These are phyloP conservation scores for Quercus ilex DNA, from an alignment of 306 rosid species.

Conservation along the genomic window DNA sequence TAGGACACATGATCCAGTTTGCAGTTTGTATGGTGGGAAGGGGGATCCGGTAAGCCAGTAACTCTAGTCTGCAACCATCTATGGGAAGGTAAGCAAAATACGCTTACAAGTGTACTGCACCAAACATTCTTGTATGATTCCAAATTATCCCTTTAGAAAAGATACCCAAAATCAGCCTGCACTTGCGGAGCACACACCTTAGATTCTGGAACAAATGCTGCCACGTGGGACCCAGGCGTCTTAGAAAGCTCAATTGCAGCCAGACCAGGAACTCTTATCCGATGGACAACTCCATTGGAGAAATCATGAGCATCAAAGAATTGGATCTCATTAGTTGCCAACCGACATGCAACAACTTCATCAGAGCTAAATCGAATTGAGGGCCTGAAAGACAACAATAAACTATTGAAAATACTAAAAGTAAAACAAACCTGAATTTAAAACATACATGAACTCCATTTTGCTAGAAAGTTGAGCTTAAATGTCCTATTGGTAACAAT, in stretches of 20 bases:
- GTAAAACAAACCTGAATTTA: not conserved
- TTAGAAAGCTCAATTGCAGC: slow-evolving; percentile 77
- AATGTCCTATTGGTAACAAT: not conserved
- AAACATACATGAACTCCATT: not conserved
- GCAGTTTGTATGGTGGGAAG: not conserved
- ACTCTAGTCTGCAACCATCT: not conserved
- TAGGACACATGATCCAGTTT: not conserved
- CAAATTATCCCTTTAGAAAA: slow-evolving; percentile 11
- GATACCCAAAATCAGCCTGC: slow-evolving; percentile 2
- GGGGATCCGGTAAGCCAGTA: not conserved
- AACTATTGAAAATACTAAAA: not conserved
- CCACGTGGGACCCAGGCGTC: slow-evolving; percentile 76
- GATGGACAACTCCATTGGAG: slow-evolving; percentile 58
- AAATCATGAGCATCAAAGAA: slow-evolving; percentile 70
- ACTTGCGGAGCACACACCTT: slow-evolving; percentile 45
- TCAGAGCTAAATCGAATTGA: slow-evolving; percentile 71
- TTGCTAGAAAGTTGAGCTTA: not conserved
- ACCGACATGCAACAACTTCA: slow-evolving; percentile 74
- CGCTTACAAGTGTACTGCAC: not conserved
- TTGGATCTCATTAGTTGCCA: slow-evolving; percentile 84
- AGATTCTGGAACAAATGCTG: slow-evolving; percentile 87
- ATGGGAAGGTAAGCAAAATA: not conserved
- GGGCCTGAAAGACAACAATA: slow-evolving; percentile 53
- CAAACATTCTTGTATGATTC: not conserved
- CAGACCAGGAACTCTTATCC: slow-evolving; percentile 75